Evolutionary conservation across 495 filamentous ascomycete species (phyloP).

Genomic region (Hypoxylon fragiforme): DNA sequence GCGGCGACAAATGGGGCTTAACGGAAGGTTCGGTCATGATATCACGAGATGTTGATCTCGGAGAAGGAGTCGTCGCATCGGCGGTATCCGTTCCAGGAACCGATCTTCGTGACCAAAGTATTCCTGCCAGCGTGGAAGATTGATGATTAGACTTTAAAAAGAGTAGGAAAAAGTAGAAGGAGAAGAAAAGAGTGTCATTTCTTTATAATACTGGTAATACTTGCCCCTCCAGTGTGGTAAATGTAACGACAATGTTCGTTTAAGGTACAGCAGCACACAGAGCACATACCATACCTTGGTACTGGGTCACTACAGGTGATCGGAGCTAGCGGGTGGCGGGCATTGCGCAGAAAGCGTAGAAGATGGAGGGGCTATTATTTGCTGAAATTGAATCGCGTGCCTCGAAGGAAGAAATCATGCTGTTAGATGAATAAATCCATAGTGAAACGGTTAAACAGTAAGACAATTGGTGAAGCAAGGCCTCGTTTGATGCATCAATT

Average conservation of each 20-base stretch:
- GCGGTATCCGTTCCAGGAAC: conserved; percentile 43
- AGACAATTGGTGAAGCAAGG: too few species aligned
- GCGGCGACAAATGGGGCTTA: conserved; percentile 71
- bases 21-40: conserved; percentile 66
- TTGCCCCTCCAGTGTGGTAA: too few species aligned
- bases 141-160: background rate
- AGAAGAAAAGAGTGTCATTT: conserved; percentile 6
- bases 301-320: background rate
- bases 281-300: background rate
- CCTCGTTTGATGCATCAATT: background rate
- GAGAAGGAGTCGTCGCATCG: conserved; percentile 22
- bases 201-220: background rate
- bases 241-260: too few species aligned
- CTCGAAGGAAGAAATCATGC: too few species aligned
- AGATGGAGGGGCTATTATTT: too few species aligned
- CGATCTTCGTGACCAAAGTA: conserved; percentile 52
- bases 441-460: too few species aligned
- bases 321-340: conserved; percentile 12
- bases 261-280: too few species aligned
- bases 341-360: too few species aligned
- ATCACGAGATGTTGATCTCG: conserved; percentile 25
- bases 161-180: too few species aligned
- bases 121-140: conserved; percentile 48
- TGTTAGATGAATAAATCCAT: background rate
- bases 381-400: too few species aligned